Percentiles rank a stretch among this genome's conserved stretches.
phyloP scores from a whole-genome alignment of 2,329 filamentous ascomycete genomes.

The Alternaria sp. region DNA sequence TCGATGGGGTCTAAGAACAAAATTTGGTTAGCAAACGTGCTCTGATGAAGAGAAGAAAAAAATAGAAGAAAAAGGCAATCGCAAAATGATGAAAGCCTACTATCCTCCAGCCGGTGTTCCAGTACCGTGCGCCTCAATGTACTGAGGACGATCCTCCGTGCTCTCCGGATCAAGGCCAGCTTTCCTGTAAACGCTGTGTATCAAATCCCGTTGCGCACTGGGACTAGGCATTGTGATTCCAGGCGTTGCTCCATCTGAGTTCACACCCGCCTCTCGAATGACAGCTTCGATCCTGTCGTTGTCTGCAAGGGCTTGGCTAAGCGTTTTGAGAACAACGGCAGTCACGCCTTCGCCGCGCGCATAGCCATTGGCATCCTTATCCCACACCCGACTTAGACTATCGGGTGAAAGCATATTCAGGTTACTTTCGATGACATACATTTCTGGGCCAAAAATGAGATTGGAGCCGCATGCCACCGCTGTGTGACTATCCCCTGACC shows the following conservation, averaged over 20 bases:
- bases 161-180: conserved; percentile 47
- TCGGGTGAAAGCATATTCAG: conserved; percentile 46
- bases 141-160: conserved; percentile 21
- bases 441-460: conserved; percentile 19
- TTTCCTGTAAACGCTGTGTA: conserved; percentile 46
- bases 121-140: conserved; percentile 41
- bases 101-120: conserved; percentile 44
- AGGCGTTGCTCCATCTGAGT: conserved; percentile 51
- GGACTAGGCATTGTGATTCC: conserved; percentile 54
- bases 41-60: no score
- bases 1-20: conserved; percentile 31
- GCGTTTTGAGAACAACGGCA: conserved; percentile 60
- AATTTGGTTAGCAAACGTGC: background rate
- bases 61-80: background rate
- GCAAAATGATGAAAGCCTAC: conserved; percentile 36
- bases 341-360: conserved; percentile 63
- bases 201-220: conserved; percentile 55
- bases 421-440: conserved; percentile 37
- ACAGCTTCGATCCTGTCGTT: conserved; percentile 57
- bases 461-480: conserved; percentile 29
- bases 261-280: conserved; percentile 48
- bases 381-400: conserved; percentile 43
- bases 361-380: conserved; percentile 58
- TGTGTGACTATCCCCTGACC: conserved; percentile 22
- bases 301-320: conserved; percentile 59